These are phyloP conservation scores for Tolypocladium sp. DNA, from an alignment of 2,329 filamentous ascomycete species.

Conservation along the genomic window DNA sequence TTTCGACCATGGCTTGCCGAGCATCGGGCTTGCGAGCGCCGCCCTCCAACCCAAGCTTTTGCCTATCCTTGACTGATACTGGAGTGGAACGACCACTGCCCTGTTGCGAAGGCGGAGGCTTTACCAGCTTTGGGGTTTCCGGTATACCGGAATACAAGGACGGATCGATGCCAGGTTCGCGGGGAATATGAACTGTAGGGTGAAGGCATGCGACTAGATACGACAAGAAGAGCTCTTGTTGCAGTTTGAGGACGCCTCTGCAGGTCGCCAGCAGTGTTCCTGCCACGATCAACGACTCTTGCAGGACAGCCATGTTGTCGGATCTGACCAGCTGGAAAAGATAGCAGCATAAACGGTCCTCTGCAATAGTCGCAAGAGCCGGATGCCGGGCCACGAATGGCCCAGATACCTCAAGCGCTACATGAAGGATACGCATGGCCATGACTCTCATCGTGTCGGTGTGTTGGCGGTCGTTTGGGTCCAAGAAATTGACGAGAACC, in stretches of 20 bases:
- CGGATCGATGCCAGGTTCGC: constrained; percentile 83
- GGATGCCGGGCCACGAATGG: constrained; percentile 92
- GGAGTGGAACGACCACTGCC: constrained; percentile 81
- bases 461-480: constrained; percentile 86
- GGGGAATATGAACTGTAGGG: constrained; percentile 86
- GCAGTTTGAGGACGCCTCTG: constrained; percentile 80
- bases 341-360: constrained; percentile 87
- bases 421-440: constrained; percentile 93
- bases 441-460: constrained; percentile 95
- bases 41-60: constrained; percentile 86
- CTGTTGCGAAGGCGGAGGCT: constrained; percentile 62
- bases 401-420: constrained; percentile 90
- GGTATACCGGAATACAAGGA: constrained; percentile 89
- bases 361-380: constrained; percentile 75
- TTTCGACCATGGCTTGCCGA: constrained; percentile 96
- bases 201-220: constrained; percentile 93
- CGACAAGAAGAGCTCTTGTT: constrained; percentile 91
- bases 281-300: constrained; percentile 85
- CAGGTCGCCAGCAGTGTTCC: constrained; percentile 88
- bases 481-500: constrained; percentile 84
- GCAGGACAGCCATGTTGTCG: constrained; percentile 90
- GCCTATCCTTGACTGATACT: constrained; percentile 83
- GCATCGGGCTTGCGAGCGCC: constrained; percentile 89
- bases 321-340: constrained; percentile 93
- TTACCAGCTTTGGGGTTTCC: constrained; percentile 79